Base-by-base conservation (phyloP, 495 filamentous ascomycete genomes). In the Pyrenula massariospora region DNA sequence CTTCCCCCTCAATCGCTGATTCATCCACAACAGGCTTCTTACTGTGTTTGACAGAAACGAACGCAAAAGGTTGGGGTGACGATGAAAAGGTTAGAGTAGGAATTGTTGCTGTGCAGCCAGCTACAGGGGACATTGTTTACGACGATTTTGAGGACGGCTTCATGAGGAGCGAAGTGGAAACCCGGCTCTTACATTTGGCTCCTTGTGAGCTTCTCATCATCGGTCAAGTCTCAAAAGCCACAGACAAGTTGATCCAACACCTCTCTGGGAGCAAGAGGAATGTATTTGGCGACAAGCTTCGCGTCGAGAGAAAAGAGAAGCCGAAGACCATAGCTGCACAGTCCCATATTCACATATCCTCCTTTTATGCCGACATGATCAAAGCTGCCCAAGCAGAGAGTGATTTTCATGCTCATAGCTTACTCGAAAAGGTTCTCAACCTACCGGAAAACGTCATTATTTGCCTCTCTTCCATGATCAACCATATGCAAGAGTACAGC, bases 101-200 rank as follows among this genome's bases (percentile, higher is more conserved):
- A 1, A 83, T 99, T 57, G 78, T 99, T 11, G 93, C 94, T 22
- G 93, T 99, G 1, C 93, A 99, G 60, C 93, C 93, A 22, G 86
- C 88, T 0, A 97, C 94, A 0, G 93, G 93, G 50, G 93, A 97
- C 63, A 87, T 99, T 57, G 89, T 97, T 56, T 93, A 96, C 60
- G 93, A 99, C 65, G 84, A 88, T 49, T 99, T 99, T 60, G 89
- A 96, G 62, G 93, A 99, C 63, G 90, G 94, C 1, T 99, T 97
- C 70, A 99, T 97, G 94, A 79, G 93, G 49, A 89, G 87, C 56
- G 93, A 99, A 64, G 88, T 97, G 51, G 93, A 99, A 70, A 97
- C 93, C 0, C 77, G 93, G 48, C 73, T 99, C 22, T 75, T 99
- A 19, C 93, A 99, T 66, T 94, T 99, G 59, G 87, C 91, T 1